phyloP scores from a whole-genome alignment of 495 filamentous ascomycete species.

The Tuber borchii region DNA sequence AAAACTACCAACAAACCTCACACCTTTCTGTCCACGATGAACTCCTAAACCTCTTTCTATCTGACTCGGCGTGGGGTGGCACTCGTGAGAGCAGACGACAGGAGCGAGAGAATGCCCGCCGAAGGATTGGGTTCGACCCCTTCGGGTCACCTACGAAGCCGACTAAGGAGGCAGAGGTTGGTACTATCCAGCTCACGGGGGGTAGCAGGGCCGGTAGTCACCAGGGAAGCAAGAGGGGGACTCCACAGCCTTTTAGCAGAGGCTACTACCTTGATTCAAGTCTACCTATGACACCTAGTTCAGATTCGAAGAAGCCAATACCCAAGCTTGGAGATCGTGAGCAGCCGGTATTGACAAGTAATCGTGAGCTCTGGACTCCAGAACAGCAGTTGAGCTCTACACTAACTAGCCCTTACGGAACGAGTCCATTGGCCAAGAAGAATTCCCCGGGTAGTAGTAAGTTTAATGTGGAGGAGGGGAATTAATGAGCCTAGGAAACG shows the following conservation, averaged over 20 bases:
- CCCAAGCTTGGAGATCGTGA: neutral
- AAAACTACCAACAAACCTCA: constrained; percentile 91
- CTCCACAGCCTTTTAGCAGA: neutral
- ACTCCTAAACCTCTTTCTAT: constrained; percentile 87
- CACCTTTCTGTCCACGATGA: constrained; percentile 94
- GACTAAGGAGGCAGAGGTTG: neutral
- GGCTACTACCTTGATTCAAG: neutral
- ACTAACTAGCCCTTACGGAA: constrained; percentile 20
- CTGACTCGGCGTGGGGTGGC: constrained; percentile 64
- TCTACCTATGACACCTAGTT: constrained; percentile 17
- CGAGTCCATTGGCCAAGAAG: constrained; percentile 7
- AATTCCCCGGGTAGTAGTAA: neutral
- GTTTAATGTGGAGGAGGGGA: neutral
- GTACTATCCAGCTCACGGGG: neutral
- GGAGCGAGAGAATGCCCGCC: constrained; percentile 63
- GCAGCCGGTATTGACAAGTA: neutral
- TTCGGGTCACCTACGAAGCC: constrained; percentile 43
- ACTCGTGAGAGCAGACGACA: constrained; percentile 63
- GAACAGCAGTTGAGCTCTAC: constrained; percentile 29
- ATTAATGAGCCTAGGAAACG: neutral
- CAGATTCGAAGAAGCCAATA: constrained; percentile 7
- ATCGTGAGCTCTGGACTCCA: constrained; percentile 21
- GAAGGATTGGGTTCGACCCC: constrained; percentile 83
- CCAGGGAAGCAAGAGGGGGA: constrained; percentile 5
- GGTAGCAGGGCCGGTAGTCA: neutral